phyloP scores from a whole-genome alignment of 2,329 filamentous ascomycete species.

The Sclerotinia subarctica region DNA sequence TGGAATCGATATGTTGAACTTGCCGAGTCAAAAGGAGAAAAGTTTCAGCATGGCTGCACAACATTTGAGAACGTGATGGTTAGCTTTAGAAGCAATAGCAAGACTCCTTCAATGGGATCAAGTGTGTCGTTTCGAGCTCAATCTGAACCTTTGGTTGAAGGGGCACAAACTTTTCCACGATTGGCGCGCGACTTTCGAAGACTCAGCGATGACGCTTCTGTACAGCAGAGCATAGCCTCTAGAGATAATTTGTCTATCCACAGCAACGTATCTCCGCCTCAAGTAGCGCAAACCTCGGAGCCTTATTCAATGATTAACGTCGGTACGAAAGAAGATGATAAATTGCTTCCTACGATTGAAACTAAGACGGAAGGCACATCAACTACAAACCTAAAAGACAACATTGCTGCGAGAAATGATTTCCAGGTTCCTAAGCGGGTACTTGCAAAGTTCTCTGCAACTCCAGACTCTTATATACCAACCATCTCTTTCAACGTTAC shows the following conservation, averaged over 20 bases:
- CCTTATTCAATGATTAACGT: background rate
- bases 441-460: conserved; percentile 65
- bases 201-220: conserved; percentile 24
- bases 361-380: background rate
- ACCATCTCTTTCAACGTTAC: conserved; percentile 64
- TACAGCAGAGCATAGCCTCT: conserved; percentile 1
- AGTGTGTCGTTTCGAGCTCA: conserved; percentile 27
- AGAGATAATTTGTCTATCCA: conserved; percentile 20
- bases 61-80: conserved; percentile 39
- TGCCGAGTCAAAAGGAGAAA: conserved; percentile 49
- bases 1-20: conserved; percentile 54
- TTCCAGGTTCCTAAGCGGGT: conserved; percentile 42
- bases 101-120: conserved; percentile 32
- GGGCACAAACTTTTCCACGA: conserved; percentile 27
- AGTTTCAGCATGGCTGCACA: conserved; percentile 53
- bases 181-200: conserved; percentile 37
- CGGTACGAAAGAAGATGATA: background rate
- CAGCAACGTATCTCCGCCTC: conserved; percentile 23
- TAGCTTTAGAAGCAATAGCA: conserved; percentile 32
- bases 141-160: conserved; percentile 32
- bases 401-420: conserved; percentile 27
- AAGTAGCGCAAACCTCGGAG: background rate
- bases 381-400: background rate
- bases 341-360: background rate
- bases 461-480: conserved; percentile 61